phyloP scores from a whole-genome alignment of 2,329 filamentous ascomycete genomes.

The Penicillium sp. region DNA sequence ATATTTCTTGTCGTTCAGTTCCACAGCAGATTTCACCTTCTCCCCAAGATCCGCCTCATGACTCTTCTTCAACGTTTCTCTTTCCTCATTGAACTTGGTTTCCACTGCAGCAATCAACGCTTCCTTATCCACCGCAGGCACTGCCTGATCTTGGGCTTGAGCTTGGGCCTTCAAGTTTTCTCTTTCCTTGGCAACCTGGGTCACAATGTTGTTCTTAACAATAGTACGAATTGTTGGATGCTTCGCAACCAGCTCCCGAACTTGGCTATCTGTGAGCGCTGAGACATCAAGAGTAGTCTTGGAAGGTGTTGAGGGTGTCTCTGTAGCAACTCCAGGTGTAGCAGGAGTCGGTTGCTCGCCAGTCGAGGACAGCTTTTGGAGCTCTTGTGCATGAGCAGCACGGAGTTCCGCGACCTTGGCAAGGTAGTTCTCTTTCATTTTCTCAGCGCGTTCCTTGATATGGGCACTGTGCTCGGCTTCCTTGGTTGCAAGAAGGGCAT shows the following conservation, averaged over 20 bases:
- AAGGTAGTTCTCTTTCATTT: constrained; percentile 68
- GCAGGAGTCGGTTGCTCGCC: constrained; percentile 41
- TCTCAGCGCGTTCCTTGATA: constrained; percentile 51
- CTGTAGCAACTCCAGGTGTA: constrained; percentile 14
- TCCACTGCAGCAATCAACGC: constrained; percentile 38
- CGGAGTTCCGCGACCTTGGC: constrained; percentile 64
- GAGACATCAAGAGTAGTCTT: constrained; percentile 37
- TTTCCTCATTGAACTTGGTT: constrained; percentile 42
- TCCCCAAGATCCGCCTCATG: constrained; percentile 60
- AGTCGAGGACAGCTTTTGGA: constrained; percentile 48
- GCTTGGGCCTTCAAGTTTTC: constrained; percentile 32
- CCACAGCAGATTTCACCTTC: constrained; percentile 60
- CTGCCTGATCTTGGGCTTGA: constrained; percentile 31
- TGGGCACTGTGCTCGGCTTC: constrained; percentile 52
- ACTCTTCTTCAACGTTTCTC: constrained; percentile 44
- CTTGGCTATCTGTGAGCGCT: constrained; percentile 51
- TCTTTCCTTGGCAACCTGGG: constrained; percentile 41
- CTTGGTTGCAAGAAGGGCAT: constrained; percentile 47
- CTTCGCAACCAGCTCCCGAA: constrained; percentile 50
- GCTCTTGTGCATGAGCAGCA: constrained; percentile 51
- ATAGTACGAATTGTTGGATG: constrained; percentile 53
- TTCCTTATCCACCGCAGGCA: constrained; percentile 32
- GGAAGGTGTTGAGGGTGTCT: constrained; percentile 30
- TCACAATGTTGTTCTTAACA: constrained; percentile 60
- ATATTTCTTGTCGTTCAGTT: constrained; percentile 74